Evolutionary conservation across 108 stramenopile species (phyloP).

Genomic region (Schizochytrium sp.): DNA sequence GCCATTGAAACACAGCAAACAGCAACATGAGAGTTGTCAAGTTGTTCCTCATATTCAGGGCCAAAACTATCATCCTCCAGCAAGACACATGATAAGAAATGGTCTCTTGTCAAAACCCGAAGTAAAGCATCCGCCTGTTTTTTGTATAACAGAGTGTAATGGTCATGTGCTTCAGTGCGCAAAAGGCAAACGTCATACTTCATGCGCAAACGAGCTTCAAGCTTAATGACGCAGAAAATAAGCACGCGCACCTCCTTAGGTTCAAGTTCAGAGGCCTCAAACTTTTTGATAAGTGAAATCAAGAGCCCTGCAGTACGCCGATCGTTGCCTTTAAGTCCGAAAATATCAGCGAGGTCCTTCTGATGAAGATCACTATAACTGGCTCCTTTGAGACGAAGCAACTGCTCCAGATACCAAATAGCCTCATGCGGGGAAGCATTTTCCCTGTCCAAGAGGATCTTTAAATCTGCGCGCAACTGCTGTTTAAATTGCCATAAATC

Average conservation of each 20-base stretch:
- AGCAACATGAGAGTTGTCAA: constrained; percentile 1
- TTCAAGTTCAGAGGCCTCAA: not conserved
- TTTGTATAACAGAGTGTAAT: not conserved
- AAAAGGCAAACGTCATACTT: constrained; percentile 6
- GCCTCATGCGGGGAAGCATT: constrained; percentile 6
- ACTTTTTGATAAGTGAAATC: not conserved
- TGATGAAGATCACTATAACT: not conserved
- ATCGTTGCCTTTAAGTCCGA: constrained; percentile 5
- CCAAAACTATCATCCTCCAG: not conserved
- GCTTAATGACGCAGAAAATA: constrained; percentile 28
- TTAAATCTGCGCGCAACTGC: constrained; percentile 1
- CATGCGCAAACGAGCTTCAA: constrained; percentile 4
- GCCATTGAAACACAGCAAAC: constrained; percentile 6
- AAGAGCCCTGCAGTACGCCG: not conserved
- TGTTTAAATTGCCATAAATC: constrained; percentile 16
- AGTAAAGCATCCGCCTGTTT: not conserved
- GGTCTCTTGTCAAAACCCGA: not conserved
- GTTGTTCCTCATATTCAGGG: constrained; percentile 11
- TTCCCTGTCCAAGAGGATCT: not conserved
- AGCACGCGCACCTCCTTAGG: not conserved
- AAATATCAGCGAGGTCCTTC: not conserved
- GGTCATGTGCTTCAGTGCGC: not conserved
- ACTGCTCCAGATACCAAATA: constrained; percentile 25
- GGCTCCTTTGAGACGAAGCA: constrained; percentile 1
- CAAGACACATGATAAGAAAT: not conserved